These are phyloP conservation scores for Aspergillus sp. DNA, from an alignment of 2,329 filamentous ascomycete species.

Conservation along the genomic window DNA sequence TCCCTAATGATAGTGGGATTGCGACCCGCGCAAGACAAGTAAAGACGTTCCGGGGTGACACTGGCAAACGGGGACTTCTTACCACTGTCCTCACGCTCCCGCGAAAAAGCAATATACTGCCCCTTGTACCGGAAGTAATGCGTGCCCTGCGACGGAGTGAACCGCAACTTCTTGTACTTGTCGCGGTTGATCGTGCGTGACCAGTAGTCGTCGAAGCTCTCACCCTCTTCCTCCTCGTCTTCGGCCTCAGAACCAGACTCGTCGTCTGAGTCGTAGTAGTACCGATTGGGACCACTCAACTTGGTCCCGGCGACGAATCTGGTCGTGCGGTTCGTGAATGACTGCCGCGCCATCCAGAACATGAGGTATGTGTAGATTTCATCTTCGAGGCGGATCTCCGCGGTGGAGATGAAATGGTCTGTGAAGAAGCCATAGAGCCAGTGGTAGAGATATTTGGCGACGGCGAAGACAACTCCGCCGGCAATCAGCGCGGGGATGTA, in stretches of 20 bases:
- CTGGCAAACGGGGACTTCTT: constrained; percentile 5
- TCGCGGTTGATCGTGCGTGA: constrained; percentile 32
- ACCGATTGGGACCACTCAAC: constrained; percentile 35
- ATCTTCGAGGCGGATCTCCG: constrained; percentile 61
- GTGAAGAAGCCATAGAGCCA: constrained; percentile 46
- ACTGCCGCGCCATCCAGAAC: constrained; percentile 60
- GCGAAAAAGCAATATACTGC: constrained; percentile 41
- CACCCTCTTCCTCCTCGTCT: constrained; percentile 25
- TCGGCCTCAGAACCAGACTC: constrained; percentile 16
- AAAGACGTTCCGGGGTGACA: constrained; percentile 22
- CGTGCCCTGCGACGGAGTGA: constrained; percentile 61
- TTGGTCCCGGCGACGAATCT: constrained; percentile 61
- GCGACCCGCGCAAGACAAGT: constrained; percentile 30
- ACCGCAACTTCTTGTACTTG: constrained; percentile 37
- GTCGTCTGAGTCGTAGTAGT: constrained; percentile 22
- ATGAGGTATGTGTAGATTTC: constrained; percentile 68
- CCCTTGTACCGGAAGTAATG: constrained; percentile 64
- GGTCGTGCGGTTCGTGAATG: constrained; percentile 53
- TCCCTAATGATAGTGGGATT: constrained; percentile 27
- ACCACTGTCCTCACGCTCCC: constrained; percentile 22
- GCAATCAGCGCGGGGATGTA: constrained; percentile 56
- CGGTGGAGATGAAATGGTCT: constrained; percentile 56
- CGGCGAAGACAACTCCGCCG: constrained; percentile 44
- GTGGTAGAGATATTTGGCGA: constrained; percentile 47
- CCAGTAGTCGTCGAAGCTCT: constrained; percentile 36